Conservation (phyloP, 371 early-diverging fungal genomes). For the Haplosporangium sp. region DNA sequence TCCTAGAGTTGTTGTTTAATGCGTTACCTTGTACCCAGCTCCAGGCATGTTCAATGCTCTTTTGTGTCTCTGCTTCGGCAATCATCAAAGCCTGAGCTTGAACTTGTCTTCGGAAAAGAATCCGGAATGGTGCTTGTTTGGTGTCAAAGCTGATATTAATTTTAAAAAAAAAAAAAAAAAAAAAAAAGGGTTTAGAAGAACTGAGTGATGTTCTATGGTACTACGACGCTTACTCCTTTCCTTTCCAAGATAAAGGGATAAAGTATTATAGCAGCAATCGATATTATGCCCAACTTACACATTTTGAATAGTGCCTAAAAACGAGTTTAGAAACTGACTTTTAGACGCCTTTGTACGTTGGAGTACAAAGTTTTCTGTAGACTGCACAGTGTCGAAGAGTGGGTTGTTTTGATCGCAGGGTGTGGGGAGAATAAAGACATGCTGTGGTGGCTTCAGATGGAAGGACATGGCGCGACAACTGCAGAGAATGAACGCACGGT, state of each 20-base stretch:
- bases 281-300: constrained; percentile 63
- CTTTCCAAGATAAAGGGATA: not conserved
- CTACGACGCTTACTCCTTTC: not conserved
- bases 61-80: constrained; percentile 83
- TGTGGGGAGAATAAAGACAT: constrained; percentile 55
- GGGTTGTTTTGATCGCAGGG: constrained; percentile 56
- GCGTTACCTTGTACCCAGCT: constrained; percentile 86
- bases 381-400: constrained; percentile 65
- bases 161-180: not conserved
- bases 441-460: constrained; percentile 46
- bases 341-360: constrained; percentile 76
- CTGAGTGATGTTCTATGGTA: constrained; percentile 4
- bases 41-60: constrained; percentile 89
- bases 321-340: constrained; percentile 69
- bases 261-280: not conserved
- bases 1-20: not conserved
- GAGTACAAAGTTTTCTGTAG: constrained; percentile 72
- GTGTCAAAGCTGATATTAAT: constrained; percentile 80
- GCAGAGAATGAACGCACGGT: not conserved
- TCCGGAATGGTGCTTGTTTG: constrained; percentile 93
- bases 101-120: constrained; percentile 79
- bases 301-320: constrained; percentile 86
- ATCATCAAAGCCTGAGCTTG: constrained; percentile 68
- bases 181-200: not conserved
- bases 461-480: constrained; percentile 22